Evolutionary conservation across 2,329 filamentous ascomycete species (phyloP).

Genomic region (Fusarium nurragi): DNA sequence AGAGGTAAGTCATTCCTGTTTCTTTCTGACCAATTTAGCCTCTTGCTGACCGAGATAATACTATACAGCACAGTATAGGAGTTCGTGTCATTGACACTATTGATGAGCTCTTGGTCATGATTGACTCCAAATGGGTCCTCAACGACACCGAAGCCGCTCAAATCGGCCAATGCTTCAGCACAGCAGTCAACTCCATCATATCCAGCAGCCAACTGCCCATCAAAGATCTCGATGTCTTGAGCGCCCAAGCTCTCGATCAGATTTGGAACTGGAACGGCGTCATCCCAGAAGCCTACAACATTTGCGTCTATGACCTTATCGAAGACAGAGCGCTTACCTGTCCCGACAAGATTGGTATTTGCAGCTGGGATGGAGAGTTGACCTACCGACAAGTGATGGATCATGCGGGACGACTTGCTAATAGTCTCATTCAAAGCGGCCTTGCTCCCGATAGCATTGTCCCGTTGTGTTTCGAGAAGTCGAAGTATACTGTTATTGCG

Average conservation of each 20-base stretch:
- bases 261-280: neutral
- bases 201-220: neutral
- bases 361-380: neutral
- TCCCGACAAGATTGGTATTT: neutral
- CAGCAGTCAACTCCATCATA: neutral
- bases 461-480: slow-evolving; percentile 1
- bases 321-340: neutral
- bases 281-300: neutral
- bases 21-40: neutral
- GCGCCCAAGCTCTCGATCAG: neutral
- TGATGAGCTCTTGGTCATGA: neutral
- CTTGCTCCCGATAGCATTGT: slow-evolving; percentile 33
- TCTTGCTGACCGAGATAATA: neutral
- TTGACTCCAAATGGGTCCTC: neutral
- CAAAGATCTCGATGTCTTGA: neutral
- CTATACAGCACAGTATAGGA: neutral
- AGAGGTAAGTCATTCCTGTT: neutral
- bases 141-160: neutral
- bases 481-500: neutral
- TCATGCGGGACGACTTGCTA: neutral
- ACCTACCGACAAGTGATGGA: neutral
- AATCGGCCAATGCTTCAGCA: neutral
- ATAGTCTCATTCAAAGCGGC: neutral
- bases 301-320: neutral
- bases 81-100: neutral